Evolutionary conservation across 495 filamentous ascomycete species (phyloP).

Genomic region (Jackrogersella multiformis): DNA sequence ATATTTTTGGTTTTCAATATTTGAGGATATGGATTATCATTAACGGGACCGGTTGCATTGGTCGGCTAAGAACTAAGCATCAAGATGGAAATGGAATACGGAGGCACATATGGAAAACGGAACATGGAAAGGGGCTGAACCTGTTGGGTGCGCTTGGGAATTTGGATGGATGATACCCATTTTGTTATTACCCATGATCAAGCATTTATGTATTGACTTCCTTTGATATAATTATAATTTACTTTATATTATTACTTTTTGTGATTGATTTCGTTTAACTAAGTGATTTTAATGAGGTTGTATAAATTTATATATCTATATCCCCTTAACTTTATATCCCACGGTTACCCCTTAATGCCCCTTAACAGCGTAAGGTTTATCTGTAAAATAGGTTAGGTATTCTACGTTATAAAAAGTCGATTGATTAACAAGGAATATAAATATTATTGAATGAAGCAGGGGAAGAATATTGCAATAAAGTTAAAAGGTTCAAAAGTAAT

Average conservation of each 20-base stretch:
- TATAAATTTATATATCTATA: too few species aligned
- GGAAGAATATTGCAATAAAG: too few species aligned
- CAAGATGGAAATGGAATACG: neutral
- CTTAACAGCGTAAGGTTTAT: too few species aligned
- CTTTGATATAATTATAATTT: neutral
- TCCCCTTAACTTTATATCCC: too few species aligned
- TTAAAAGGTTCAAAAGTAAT: too few species aligned
- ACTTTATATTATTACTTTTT: neutral
- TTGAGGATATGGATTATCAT: neutral
- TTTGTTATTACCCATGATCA: conserved; percentile 1
- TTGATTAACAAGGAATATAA: too few species aligned
- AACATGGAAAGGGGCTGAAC: neutral
- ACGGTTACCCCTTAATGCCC: too few species aligned
- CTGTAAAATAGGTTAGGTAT: too few species aligned
- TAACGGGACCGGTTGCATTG: neutral
- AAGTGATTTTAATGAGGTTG: too few species aligned
- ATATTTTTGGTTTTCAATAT: neutral
- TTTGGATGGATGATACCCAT: conserved; percentile 23
- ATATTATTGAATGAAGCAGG: too few species aligned
- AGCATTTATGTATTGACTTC: neutral
- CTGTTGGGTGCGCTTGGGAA: conserved; percentile 2
- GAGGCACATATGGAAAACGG: neutral
- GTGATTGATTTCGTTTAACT: too few species aligned
- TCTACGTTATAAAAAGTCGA: too few species aligned
- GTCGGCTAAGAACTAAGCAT: neutral